phyloP scores from a whole-genome alignment of 371 early-diverging fungal genomes.

The Mucor irregularis region DNA sequence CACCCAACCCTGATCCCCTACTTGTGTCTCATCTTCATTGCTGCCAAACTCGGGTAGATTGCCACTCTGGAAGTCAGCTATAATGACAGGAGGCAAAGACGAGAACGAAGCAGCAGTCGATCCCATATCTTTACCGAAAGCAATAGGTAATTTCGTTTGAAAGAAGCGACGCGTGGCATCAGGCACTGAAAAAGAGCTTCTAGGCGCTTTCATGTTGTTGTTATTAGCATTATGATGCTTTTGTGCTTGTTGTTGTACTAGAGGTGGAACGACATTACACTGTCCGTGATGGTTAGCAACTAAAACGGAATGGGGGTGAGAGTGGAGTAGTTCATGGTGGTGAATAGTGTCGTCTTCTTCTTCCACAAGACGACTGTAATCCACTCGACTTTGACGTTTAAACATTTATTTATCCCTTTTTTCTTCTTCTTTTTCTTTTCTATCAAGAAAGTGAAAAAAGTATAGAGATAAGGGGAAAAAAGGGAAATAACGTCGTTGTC shows the following conservation, averaged over 20 bases:
- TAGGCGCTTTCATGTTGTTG: no score
- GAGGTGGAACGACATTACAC: slow-evolving; percentile 27
- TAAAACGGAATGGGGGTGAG: slow-evolving; percentile 41
- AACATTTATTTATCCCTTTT: slow-evolving; percentile 17
- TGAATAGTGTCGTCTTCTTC: slow-evolving; percentile 33
- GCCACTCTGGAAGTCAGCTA: slow-evolving; percentile 47
- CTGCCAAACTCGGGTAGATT: slow-evolving; percentile 23
- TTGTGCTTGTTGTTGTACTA: slow-evolving; percentile 11
- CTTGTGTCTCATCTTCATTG: slow-evolving; percentile 9
- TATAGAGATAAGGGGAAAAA: no score
- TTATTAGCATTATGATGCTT: no score
- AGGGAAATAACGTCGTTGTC: neutral
- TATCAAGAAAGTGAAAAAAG: no score
- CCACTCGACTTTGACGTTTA: slow-evolving; percentile 15
- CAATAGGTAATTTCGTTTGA: slow-evolving; percentile 36
- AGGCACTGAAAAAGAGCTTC: slow-evolving; percentile 23
- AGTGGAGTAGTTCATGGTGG: slow-evolving; percentile 21
- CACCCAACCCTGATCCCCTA: slow-evolving; percentile 37
- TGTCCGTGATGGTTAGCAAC: slow-evolving; percentile 31
- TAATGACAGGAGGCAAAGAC: slow-evolving; percentile 38
- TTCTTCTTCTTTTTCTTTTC: neutral
- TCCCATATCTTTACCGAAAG: slow-evolving; percentile 29
- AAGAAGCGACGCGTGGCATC: slow-evolving; percentile 37
- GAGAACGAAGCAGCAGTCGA: slow-evolving; percentile 30
- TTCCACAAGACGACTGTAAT: slow-evolving; percentile 37